These are phyloP conservation scores for Neospermospora avenae DNA, from an alignment of 2,329 filamentous ascomycete genomes.

Conservation along the genomic window DNA sequence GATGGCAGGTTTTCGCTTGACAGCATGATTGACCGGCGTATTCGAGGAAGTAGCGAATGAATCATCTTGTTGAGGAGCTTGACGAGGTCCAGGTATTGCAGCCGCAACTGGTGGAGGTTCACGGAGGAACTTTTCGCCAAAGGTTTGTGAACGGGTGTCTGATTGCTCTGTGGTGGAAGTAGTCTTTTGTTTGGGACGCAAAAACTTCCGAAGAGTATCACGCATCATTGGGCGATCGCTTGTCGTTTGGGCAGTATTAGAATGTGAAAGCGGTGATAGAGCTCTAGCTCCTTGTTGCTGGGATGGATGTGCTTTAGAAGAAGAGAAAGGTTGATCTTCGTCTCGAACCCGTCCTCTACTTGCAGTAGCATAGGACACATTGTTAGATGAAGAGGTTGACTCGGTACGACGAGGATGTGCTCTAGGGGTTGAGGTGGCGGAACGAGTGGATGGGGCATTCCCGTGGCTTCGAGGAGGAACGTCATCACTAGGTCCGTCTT, in stretches of 20 bases:
- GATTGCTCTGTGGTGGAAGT: not conserved
- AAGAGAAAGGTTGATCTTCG: constrained; percentile 8
- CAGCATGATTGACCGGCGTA: not conserved
- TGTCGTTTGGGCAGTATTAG: constrained; percentile 3
- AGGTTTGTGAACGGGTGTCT: constrained; percentile 3
- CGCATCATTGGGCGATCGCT: constrained; percentile 1
- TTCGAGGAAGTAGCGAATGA: not conserved
- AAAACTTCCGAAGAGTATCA: not conserved
- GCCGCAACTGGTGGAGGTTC: constrained; percentile 5
- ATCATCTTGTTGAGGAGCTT: not conserved
- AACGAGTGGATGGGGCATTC: constrained; percentile 5
- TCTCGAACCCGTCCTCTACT: constrained; percentile 1
- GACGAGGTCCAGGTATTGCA: not conserved
- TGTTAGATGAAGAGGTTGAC: constrained; percentile 1
- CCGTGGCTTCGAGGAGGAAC: constrained; percentile 7
- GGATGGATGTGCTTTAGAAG: not conserved
- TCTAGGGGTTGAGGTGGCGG: not conserved
- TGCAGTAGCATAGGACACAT: constrained; percentile 9
- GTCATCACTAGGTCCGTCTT: constrained; percentile 21
- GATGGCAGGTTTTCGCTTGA: constrained; percentile 9
- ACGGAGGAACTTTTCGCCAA: not conserved
- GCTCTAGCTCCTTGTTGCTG: constrained; percentile 5
- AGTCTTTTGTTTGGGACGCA: not conserved
- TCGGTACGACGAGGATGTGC: constrained; percentile 14
- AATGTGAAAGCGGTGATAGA: constrained; percentile 12